These are phyloP conservation scores for Herpetospermum pedunculosum DNA, from an alignment of 306 rosid genomes.

Conservation along the genomic window DNA sequence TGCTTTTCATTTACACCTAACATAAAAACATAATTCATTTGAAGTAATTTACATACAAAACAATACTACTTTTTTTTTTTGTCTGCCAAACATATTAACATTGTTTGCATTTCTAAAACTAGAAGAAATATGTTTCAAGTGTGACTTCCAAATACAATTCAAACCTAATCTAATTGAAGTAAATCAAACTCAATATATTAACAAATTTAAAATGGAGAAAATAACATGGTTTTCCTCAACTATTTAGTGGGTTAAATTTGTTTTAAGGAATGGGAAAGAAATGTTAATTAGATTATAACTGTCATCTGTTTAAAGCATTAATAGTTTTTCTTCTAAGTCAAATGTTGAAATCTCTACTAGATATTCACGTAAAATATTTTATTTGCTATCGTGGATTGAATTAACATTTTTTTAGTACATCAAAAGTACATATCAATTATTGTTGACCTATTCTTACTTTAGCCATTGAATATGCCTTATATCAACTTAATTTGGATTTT, in stretches of 20 bases:
- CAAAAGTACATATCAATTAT: too few relatives aligned
- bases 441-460: too few relatives aligned
- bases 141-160: not conserved
- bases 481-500: too few relatives aligned
- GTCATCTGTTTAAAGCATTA: too few relatives aligned
- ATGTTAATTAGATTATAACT: too few relatives aligned
- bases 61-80: not conserved
- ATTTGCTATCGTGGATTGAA: too few relatives aligned
- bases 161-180: not conserved
- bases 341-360: too few relatives aligned
- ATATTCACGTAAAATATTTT: too few relatives aligned
- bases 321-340: too few relatives aligned
- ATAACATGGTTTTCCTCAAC: not conserved
- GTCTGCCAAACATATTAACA: not conserved
- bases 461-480: too few relatives aligned
- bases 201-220: not conserved
- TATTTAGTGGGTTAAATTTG: not conserved
- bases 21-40: not conserved
- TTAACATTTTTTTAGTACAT: too few relatives aligned
- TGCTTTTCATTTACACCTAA: not conserved
- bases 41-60: not conserved
- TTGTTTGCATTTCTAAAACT: not conserved
- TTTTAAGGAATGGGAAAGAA: too few relatives aligned
- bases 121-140: not conserved
- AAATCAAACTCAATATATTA: not conserved